Evolutionary conservation across 768 basidiomycete species (phyloP).

Genomic region (Hortiboletus campestris): DNA sequence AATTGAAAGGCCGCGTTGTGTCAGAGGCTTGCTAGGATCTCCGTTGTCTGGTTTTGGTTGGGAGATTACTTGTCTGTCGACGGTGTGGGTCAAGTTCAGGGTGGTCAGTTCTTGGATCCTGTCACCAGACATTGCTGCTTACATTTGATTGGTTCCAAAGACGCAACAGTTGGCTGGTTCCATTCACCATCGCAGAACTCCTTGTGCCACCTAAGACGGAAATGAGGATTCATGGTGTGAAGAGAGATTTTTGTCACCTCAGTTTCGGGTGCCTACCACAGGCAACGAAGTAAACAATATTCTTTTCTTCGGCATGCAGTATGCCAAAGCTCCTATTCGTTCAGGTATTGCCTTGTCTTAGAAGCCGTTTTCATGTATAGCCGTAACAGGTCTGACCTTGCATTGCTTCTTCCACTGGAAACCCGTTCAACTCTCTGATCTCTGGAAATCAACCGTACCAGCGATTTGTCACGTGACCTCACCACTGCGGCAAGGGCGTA

Average conservation of each 20-base stretch:
- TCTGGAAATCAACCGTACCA: neutral
- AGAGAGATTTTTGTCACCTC: neutral
- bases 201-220: constrained; percentile 6
- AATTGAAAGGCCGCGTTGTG: constrained; percentile 27
- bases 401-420: neutral
- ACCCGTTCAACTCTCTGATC: neutral
- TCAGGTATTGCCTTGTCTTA: neutral
- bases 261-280: neutral
- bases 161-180: constrained; percentile 1
- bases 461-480: constrained; percentile 7
- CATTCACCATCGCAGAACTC: constrained; percentile 1
- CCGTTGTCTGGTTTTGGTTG: constrained; percentile 25
- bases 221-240: constrained; percentile 6
- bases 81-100: constrained; percentile 11
- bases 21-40: constrained; percentile 18
- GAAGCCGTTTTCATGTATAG: neutral
- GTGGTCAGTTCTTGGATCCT: constrained; percentile 8
- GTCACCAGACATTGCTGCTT: constrained; percentile 9
- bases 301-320: neutral
- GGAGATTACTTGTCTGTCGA: constrained; percentile 10
- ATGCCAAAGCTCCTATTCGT: neutral
- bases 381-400: constrained; percentile 2
- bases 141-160: constrained; percentile 13
- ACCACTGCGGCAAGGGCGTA: neutral
- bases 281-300: neutral